These are phyloP conservation scores for Roridomyces roridus DNA, from an alignment of 768 basidiomycete genomes.

Conservation along the genomic window DNA sequence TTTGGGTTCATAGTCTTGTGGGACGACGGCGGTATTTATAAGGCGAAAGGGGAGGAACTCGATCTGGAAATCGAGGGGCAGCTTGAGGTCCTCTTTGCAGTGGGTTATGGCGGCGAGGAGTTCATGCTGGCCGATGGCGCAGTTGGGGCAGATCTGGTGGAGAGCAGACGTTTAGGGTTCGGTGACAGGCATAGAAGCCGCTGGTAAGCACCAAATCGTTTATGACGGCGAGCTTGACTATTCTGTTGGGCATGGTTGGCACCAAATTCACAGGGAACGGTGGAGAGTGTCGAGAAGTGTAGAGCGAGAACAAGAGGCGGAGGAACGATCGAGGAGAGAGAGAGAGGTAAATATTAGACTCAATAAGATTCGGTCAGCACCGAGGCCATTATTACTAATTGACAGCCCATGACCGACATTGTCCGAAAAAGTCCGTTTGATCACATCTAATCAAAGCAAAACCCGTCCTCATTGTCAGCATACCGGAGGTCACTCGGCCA, in stretches of 20 bases:
- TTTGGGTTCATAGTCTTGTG: conserved; percentile 41
- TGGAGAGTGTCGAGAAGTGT: conserved; percentile 6
- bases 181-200: conserved; percentile 21
- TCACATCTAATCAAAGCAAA: no score
- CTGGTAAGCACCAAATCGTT: conserved; percentile 61
- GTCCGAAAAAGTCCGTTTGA: no score
- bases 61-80: conserved; percentile 56
- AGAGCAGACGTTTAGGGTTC: not conserved
- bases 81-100: conserved; percentile 52
- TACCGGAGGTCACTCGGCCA: conserved; percentile 50
- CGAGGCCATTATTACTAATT: no score
- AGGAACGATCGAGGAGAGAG: not conserved
- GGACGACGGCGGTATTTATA: conserved; percentile 43
- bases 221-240: conserved; percentile 54
- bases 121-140: conserved; percentile 60
- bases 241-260: conserved; percentile 43
- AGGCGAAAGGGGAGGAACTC: conserved; percentile 61
- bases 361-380: not conserved
- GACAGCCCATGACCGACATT: no score
- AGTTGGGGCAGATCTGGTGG: conserved; percentile 55
- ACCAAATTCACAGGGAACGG: conserved; percentile 17
- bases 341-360: not conserved
- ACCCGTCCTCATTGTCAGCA: conserved; percentile 40
- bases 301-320: not conserved
- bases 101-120: conserved; percentile 54